Percentiles rank a stretch among this genome's conserved stretches.
Evolutionary conservation across 306 rosid species (phyloP).

Genomic region (Prunus persica): DNA sequence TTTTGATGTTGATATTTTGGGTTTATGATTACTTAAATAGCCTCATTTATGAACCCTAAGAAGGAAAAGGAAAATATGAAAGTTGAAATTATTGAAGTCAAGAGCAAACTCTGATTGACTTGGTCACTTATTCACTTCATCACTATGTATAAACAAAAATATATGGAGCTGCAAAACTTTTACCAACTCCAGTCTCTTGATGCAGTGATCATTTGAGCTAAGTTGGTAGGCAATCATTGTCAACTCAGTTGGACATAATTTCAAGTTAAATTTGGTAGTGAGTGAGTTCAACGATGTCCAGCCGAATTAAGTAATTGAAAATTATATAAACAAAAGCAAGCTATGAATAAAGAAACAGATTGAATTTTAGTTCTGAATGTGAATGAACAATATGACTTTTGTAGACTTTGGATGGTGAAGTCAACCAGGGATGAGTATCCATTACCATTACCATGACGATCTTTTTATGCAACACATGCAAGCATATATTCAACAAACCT

Average conservation of each 20-base stretch:
- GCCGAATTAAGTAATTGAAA: neutral
- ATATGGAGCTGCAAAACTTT: neutral
- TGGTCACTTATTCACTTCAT: neutral
- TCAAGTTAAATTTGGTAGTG: neutral
- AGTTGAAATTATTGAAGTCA: no score
- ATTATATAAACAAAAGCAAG: neutral
- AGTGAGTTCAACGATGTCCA: neutral
- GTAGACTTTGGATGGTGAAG: neutral
- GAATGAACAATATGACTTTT: neutral
- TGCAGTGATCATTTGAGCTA: neutral
- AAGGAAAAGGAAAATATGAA: no score
- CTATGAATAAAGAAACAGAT: neutral
- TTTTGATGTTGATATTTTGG: no score
- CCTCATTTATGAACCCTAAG: no score
- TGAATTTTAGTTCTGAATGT: neutral
- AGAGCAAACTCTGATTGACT: neutral
- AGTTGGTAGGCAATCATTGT: conserved; percentile 1
- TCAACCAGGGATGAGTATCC: neutral
- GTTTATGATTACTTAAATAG: no score
- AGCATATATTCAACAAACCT: neutral
- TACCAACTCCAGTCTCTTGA: neutral
- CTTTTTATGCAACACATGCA: neutral
- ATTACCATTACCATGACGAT: neutral
- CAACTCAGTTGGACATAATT: neutral
- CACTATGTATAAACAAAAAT: neutral